Percentiles rank a stretch among this genome's conserved stretches.
These are phyloP conservation scores for Rutstroemia sp. DNA, from an alignment of 2,329 filamentous ascomycete species.

Conservation along the genomic window DNA sequence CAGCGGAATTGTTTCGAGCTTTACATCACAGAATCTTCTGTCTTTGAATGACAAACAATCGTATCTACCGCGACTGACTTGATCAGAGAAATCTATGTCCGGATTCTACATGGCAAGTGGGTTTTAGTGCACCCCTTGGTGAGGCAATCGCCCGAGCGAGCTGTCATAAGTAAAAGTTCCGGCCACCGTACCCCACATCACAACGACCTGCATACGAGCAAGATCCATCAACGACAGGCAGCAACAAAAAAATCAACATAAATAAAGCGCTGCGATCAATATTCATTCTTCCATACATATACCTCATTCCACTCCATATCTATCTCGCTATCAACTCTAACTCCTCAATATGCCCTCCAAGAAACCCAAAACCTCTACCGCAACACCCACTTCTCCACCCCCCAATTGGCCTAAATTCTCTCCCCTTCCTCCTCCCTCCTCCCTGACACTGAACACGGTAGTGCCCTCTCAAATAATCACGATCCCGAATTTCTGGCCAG, in stretches of 20 bases:
- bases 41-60: too few relatives aligned
- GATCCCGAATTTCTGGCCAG: slow-evolving; percentile 54
- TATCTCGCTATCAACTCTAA: too few relatives aligned
- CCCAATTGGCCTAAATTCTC: slow-evolving; percentile 56
- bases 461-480: slow-evolving; percentile 55
- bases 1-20: too few relatives aligned
- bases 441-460: slow-evolving; percentile 44
- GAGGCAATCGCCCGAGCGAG: neutral
- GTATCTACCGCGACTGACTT: too few relatives aligned
- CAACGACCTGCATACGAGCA: neutral
- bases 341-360: neutral
- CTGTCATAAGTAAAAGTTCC: neutral
- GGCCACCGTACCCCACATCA: neutral
- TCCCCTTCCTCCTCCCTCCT: slow-evolving; percentile 48
- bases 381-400: slow-evolving; percentile 8
- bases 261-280: neutral
- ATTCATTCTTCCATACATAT: neutral
- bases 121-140: too few relatives aligned
- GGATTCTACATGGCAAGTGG: too few relatives aligned
- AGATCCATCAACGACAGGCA: neutral
- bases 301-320: too few relatives aligned
- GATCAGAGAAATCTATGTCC: too few relatives aligned
- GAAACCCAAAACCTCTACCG: slow-evolving; percentile 12
- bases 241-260: neutral
- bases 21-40: too few relatives aligned